Base-by-base conservation (phyloP, 2,329 filamentous ascomycete species). In the Ophiostoma piceae region DNA sequence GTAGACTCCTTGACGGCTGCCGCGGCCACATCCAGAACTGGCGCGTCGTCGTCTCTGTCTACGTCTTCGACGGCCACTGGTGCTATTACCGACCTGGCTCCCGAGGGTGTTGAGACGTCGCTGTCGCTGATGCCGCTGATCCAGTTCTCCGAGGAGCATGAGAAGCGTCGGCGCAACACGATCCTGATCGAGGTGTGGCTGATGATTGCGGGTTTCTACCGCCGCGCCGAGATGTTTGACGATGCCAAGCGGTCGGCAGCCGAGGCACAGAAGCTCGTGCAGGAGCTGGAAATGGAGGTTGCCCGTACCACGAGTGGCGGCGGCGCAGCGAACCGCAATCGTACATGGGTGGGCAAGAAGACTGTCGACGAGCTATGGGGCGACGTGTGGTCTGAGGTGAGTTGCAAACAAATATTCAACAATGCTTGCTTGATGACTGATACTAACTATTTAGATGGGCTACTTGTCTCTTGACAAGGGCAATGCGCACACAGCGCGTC, bases 201-300 rank as follows among this genome's bases (percentile, higher is more conserved):
- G 9, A 90, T 95, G 77, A 92, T 97, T 72, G 90, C 92, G 1
- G 90, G 90, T 0, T 89, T 98, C 73, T 99, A 98, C 77, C 87
- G 92, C 37, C 87, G 92, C 68, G 92, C 94, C 8, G 86, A 86
- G 9, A 88, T 96, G 81, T 87, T 88, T 69, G 90, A 94, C 26
- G 94, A 98, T 77, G 88, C 91, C 14, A 87, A 87, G 74, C 91
- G 89, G 68, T 92, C 94, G 7, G 87, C 94, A 37, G 84, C 88
- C 12, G 95, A 98, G 81, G 95, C 94, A 1, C 84, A 88, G 71
- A 91, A 91, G 76, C 84, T 97, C 47, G 88, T 92, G 1, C 84
- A 90, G 73, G 82, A 80, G 0, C 84, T 97, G 12, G 92, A 97
- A 78, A 78, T 82, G 0, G 88, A 94, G 66, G 81, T 90, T 1